Conservation (phyloP, 2,329 filamentous ascomycete genomes). For the Penicillium brasilianum region DNA sequence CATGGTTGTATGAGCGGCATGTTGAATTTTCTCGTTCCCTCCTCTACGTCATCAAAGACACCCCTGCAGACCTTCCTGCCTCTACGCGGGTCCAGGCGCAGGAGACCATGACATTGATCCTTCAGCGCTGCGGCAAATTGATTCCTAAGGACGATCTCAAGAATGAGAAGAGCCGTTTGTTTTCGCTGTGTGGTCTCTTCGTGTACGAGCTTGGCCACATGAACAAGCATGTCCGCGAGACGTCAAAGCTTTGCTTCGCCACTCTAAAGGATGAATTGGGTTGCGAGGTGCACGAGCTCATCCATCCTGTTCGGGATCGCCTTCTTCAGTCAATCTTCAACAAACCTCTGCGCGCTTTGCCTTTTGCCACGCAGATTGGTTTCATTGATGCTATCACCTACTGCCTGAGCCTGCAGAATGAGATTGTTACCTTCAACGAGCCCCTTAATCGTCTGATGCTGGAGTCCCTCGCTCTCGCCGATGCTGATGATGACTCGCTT, state of each 20-base stretch:
- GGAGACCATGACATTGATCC: conserved; percentile 77
- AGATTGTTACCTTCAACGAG: conserved; percentile 91
- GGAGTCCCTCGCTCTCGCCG: conserved; percentile 90
- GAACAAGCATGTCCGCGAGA: conserved; percentile 91
- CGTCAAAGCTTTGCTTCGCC: conserved; percentile 78
- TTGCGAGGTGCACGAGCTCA: conserved; percentile 82
- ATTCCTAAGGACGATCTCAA: conserved; percentile 79
- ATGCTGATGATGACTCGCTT: conserved; percentile 90
- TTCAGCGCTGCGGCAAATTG: conserved; percentile 77
- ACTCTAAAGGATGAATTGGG: conserved; percentile 79
- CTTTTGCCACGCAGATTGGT: conserved; percentile 94
- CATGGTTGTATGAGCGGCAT: conserved; percentile 82
- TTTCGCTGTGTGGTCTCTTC: conserved; percentile 80
- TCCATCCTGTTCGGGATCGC: conserved; percentile 87
- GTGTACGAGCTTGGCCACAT: conserved; percentile 91
- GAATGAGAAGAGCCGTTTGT: conserved; percentile 68
- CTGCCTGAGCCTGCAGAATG: conserved; percentile 84
- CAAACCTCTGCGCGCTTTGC: conserved; percentile 89
- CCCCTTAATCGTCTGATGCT: conserved; percentile 86
- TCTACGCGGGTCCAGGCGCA: conserved; percentile 84
- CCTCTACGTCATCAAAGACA: conserved; percentile 97
- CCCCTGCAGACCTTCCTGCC: conserved; percentile 90
- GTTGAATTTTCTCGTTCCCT: conserved; percentile 88
- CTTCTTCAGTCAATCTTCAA: conserved; percentile 91
- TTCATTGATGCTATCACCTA: conserved; percentile 98